These are phyloP conservation scores for Ploettnerulaceae sp. DNA, from an alignment of 2,329 filamentous ascomycete species.

Conservation along the genomic window DNA sequence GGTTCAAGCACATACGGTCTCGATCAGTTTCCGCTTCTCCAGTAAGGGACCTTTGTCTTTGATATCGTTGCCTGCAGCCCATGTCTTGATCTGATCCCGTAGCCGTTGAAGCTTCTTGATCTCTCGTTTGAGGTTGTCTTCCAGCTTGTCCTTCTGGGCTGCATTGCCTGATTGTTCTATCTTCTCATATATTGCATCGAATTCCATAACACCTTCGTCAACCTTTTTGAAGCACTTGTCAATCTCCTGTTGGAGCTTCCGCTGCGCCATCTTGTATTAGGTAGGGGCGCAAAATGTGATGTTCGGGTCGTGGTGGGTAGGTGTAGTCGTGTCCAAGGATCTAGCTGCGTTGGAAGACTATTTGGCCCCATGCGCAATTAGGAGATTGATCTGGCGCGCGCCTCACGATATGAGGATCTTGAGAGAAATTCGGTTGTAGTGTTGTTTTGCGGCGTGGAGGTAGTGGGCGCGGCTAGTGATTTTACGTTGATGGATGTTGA, in stretches of 20 bases:
- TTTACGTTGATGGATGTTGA: slow-evolving; percentile 1
- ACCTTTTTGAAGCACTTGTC: slow-evolving; percentile 99
- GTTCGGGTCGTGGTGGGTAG: slow-evolving; percentile 18
- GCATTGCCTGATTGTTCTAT: slow-evolving; percentile 88
- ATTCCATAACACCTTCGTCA: slow-evolving; percentile 82
- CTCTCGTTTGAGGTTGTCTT: slow-evolving; percentile 96
- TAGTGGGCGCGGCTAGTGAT: not conserved
- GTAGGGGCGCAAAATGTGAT: slow-evolving; percentile 15
- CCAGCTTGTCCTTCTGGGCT: slow-evolving; percentile 95
- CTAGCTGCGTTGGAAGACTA: slow-evolving; percentile 25
- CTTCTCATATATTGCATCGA: slow-evolving; percentile 96
- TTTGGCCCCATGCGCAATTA: slow-evolving; percentile 27
- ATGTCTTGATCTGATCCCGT: slow-evolving; percentile 99
- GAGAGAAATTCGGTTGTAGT: not conserved
- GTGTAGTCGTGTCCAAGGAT: slow-evolving; percentile 28
- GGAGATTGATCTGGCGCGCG: slow-evolving; percentile 16
- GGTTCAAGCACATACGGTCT: slow-evolving; percentile 62
- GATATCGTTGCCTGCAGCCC: slow-evolving; percentile 97
- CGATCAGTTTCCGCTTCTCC: slow-evolving; percentile 92
- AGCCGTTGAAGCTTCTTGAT: slow-evolving; percentile 99
- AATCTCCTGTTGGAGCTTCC: slow-evolving; percentile 96
- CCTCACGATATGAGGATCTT: not conserved
- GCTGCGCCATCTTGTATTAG: slow-evolving; percentile 70
- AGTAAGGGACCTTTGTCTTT: slow-evolving; percentile 97
- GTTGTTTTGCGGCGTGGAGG: not conserved